Conservation (phyloP, 1,139 yeast species). For the Candida albicans region DNA sequence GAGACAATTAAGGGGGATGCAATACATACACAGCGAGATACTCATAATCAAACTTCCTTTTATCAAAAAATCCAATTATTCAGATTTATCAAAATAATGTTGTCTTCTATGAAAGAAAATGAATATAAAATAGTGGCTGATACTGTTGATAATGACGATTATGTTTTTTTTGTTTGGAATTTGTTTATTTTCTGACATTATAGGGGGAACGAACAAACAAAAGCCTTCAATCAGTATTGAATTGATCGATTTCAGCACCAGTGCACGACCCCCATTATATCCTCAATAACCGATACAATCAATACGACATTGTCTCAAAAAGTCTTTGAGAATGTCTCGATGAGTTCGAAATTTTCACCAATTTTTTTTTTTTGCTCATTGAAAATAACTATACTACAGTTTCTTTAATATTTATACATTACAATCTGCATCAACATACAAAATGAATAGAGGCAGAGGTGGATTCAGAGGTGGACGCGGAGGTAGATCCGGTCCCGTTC, state of each 20-base stretch:
- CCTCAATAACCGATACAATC: too few species aligned
- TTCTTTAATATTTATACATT: constrained; percentile 1
- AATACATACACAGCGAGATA: constrained; percentile 28
- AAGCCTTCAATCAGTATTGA: too few species aligned
- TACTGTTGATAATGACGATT: too few species aligned
- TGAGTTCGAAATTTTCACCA: not conserved
- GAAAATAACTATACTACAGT: not conserved
- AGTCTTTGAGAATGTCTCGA: not conserved
- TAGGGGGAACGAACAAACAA: too few species aligned
- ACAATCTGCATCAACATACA: constrained; percentile 2
- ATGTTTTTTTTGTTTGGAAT: too few species aligned
- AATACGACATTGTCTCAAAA: too few species aligned
- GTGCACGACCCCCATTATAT: too few species aligned
- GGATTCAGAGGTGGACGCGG: constrained; percentile 72
- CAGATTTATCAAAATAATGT: not conserved
- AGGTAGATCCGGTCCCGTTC: constrained; percentile 53
- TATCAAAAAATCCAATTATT: not conserved
- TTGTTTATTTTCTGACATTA: too few species aligned
- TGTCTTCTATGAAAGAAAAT: not conserved
- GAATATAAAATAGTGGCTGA: not conserved
- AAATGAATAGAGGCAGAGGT: constrained; percentile 66
- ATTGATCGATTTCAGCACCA: too few species aligned
- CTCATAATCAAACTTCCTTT: constrained; percentile 19
- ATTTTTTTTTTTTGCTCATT: constrained; percentile 4
- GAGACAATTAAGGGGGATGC: not conserved